Evolutionary conservation across 1,284 basidiomycete genomes (phyloP).

Genomic region (Austroboletus novae-zelandiae): DNA sequence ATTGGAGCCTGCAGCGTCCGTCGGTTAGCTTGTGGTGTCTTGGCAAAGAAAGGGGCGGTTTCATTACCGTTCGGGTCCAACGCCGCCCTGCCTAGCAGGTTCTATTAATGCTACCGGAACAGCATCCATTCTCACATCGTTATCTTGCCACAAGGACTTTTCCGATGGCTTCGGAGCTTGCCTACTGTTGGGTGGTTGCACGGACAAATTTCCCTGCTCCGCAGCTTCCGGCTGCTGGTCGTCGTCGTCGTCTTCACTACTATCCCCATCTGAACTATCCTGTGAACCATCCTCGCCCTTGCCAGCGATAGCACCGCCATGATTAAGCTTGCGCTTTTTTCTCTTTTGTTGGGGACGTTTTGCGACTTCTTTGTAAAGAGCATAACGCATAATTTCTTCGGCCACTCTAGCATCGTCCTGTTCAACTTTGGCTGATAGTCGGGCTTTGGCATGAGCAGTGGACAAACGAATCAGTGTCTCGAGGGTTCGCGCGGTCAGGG

Average conservation of each 20-base stretch:
- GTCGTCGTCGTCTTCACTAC: conserved; percentile 36
- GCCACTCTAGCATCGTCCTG: conserved; percentile 87
- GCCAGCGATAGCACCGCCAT: conserved; percentile 43
- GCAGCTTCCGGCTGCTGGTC: conserved; percentile 42
- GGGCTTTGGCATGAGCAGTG: conserved; percentile 96
- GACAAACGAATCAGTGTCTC: conserved; percentile 98
- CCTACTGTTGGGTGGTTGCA: conserved; percentile 29
- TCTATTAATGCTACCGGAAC: conserved; percentile 37
- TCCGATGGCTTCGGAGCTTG: conserved; percentile 11
- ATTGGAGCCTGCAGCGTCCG: conserved; percentile 50
- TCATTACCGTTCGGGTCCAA: conserved; percentile 56
- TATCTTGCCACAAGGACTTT: conserved; percentile 59
- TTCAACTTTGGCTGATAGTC: conserved; percentile 84
- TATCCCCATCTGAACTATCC: conserved; percentile 46
- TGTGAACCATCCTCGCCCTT: conserved; percentile 38
- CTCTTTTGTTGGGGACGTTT: conserved; percentile 64
- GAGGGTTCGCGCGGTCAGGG: conserved; percentile 96
- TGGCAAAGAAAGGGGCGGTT: neutral
- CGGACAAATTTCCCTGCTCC: conserved; percentile 49
- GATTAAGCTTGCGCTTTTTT: conserved; percentile 79
- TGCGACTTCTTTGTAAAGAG: conserved; percentile 96
- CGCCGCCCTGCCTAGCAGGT: conserved; percentile 39
- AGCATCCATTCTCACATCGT: conserved; percentile 61
- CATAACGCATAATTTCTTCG: conserved; percentile 95
- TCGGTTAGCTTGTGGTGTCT: neutral